A percentile compares a stretch with the other conserved stretches of the same genome.
These are phyloP conservation scores for Alectoria sarmentosa DNA, from an alignment of 495 filamentous ascomycete species.

Conservation along the genomic window DNA sequence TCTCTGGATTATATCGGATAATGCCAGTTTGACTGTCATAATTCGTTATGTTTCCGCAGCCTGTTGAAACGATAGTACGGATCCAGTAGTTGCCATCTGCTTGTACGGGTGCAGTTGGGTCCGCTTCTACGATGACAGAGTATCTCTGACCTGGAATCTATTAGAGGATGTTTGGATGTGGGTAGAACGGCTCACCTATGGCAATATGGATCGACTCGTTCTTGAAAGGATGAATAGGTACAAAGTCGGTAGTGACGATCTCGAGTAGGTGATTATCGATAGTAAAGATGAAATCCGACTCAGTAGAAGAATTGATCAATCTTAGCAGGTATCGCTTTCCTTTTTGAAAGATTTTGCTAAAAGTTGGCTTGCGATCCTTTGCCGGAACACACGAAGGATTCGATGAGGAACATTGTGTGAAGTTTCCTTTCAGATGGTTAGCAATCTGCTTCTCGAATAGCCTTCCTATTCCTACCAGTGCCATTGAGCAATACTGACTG, in stretches of 20 bases:
- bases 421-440: constrained; percentile 7
- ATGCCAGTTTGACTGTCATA: constrained; percentile 25
- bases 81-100: constrained; percentile 55
- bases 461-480: constrained; percentile 35
- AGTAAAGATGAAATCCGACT: constrained; percentile 41
- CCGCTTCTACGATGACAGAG: constrained; percentile 60
- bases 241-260: constrained; percentile 43
- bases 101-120: constrained; percentile 30
- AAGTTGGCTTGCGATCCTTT: constrained; percentile 13
- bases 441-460: neutral
- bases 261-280: constrained; percentile 43
- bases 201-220: constrained; percentile 43
- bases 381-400: constrained; percentile 3
- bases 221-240: constrained; percentile 42
- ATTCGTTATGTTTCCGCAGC: constrained; percentile 15
- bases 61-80: constrained; percentile 32
- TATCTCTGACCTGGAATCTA: constrained; percentile 49
- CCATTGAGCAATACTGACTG: constrained; percentile 45
- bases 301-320: constrained; percentile 41
- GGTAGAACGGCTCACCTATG: constrained; percentile 37
- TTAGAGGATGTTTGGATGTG: constrained; percentile 21
- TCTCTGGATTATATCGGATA: constrained; percentile 29
- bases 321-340: constrained; percentile 40
- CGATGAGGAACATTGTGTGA: neutral
- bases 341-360: constrained; percentile 31